Evolutionary conservation across 2,329 filamentous ascomycete genomes (phyloP).

Genomic region (Scedosporium boydii): DNA sequence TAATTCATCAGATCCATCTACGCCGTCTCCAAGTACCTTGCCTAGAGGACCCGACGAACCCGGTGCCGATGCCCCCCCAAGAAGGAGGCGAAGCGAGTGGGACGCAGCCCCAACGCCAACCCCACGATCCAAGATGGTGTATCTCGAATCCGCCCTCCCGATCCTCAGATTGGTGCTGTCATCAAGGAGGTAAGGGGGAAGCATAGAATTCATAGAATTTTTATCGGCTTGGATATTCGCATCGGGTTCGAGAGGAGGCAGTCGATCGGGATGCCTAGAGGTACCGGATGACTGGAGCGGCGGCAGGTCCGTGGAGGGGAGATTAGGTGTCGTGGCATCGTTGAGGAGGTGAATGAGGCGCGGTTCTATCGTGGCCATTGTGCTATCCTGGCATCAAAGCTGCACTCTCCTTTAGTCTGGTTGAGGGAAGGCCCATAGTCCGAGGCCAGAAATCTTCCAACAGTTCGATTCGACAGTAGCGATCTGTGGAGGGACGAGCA

Average conservation of each 20-base stretch:
- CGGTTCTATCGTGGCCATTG: conserved; percentile 58
- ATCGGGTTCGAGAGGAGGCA: conserved; percentile 43
- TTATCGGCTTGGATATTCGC: conserved; percentile 20
- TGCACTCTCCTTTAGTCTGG: neutral
- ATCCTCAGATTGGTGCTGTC: neutral
- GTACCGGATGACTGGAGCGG: conserved; percentile 34
- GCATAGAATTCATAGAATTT: neutral
- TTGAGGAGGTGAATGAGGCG: conserved; percentile 57
- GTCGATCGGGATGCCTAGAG: conserved; percentile 33
- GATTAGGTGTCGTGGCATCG: conserved; percentile 39
- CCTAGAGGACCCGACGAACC: conserved; percentile 33
- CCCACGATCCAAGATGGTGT: conserved; percentile 8
- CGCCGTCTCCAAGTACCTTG: conserved; percentile 35
- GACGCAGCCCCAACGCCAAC: conserved; percentile 3
- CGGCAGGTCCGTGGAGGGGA: conserved; percentile 42
- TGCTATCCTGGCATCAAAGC: conserved; percentile 17
- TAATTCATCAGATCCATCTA: conserved; percentile 32
- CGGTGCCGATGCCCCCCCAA: conserved; percentile 26
- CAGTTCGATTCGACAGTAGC: neutral
- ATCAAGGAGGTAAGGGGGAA: conserved; percentile 1
- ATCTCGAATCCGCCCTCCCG: conserved; percentile 11
- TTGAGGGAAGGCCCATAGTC: conserved; percentile 2
- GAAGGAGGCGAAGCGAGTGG: conserved; percentile 29
- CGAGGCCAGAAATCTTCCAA: neutral
- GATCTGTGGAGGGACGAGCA: neutral